Conservation (phyloP, 1,139 yeast genomes). For the Magnusiomyces sp. region DNA sequence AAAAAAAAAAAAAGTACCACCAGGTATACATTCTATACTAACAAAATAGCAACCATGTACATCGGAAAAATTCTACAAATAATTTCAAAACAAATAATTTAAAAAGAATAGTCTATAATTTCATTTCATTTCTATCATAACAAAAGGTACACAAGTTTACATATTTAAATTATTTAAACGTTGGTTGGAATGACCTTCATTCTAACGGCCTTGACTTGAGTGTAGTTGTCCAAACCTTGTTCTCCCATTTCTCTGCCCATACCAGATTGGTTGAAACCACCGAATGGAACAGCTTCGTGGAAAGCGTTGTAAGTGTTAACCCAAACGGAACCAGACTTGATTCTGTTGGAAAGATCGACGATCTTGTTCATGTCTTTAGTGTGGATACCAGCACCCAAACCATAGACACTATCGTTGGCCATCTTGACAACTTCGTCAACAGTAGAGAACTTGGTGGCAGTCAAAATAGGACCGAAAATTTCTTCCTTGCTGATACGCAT, state of each 20-base stretch:
- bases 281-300: conserved; percentile 64
- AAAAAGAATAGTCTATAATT: neutral
- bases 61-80: neutral
- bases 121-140: too few species aligned
- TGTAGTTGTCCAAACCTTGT: conserved; percentile 62
- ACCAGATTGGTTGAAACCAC: conserved; percentile 75
- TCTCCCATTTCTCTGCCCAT: conserved; percentile 88
- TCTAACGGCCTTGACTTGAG: conserved; percentile 62
- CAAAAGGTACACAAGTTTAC: neutral
- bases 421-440: conserved; percentile 58
- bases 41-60: too few species aligned
- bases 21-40: too few species aligned
- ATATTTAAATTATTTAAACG: too few species aligned
- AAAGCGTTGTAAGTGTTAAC: conserved; percentile 70
- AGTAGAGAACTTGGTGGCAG: conserved; percentile 63
- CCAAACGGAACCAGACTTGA: conserved; percentile 80
- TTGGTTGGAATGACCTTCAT: conserved; percentile 11
- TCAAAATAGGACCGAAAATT: conserved; percentile 81
- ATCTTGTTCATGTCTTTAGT: conserved; percentile 55
- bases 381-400: conserved; percentile 82
- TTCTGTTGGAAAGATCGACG: conserved; percentile 52
- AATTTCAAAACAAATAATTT: neutral
- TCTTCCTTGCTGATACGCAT: conserved; percentile 72
- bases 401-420: conserved; percentile 71
- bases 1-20: neutral